Conservation (phyloP, 768 basidiomycete species). For the Ramaria sp. region DNA sequence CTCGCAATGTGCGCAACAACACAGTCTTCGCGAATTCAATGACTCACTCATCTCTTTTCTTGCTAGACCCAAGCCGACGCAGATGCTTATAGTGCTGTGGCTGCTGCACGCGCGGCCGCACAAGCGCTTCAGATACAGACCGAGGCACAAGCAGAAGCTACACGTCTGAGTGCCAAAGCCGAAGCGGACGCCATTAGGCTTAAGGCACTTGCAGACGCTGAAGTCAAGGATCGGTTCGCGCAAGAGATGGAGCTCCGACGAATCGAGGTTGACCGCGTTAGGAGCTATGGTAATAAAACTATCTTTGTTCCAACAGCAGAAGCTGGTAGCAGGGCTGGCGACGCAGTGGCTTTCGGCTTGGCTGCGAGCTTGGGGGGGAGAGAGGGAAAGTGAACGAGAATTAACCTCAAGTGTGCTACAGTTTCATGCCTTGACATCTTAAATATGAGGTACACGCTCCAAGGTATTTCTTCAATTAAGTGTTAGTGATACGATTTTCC, state of each 20-base stretch:
- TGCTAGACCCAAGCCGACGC: constrained; percentile 58
- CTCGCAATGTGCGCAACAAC: constrained; percentile 33
- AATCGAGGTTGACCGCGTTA: constrained; percentile 50
- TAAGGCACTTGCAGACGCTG: constrained; percentile 52
- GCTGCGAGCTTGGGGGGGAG: not conserved
- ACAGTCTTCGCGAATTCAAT: not conserved
- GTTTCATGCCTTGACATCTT: not conserved
- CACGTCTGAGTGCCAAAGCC: constrained; percentile 62
- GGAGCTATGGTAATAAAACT: constrained; percentile 50
- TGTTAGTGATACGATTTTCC: too few relatives aligned
- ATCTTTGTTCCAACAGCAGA: constrained; percentile 6
- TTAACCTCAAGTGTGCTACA: not conserved
- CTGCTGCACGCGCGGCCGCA: constrained; percentile 67
- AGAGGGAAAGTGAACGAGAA: not conserved
- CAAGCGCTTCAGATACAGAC: constrained; percentile 58
- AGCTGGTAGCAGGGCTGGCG: not conserved
- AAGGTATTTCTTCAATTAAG: too few relatives aligned
- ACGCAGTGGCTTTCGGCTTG: not conserved
- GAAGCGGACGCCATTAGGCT: constrained; percentile 59
- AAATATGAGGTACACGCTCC: too few relatives aligned
- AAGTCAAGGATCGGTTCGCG: constrained; percentile 54
- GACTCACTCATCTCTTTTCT: not conserved
- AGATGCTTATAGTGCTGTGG: constrained; percentile 63
- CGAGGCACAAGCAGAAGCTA: constrained; percentile 68
- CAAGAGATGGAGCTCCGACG: constrained; percentile 67